Conservation (phyloP, 345 rosid genomes). For the Murraya koenigii region DNA sequence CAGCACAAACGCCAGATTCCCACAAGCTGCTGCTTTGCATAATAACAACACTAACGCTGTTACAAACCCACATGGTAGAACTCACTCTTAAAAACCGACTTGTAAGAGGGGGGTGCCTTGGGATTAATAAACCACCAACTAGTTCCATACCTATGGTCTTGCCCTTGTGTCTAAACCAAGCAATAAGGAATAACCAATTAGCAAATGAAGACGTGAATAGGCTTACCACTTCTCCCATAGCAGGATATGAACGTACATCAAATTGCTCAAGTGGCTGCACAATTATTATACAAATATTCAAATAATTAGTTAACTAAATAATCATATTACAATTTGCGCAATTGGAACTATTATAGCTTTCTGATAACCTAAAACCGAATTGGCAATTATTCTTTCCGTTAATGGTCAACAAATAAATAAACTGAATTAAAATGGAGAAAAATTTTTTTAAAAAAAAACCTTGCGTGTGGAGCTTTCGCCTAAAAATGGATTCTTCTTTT, state of each 20-base stretch:
- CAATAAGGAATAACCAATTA: neutral
- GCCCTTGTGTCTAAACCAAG: neutral
- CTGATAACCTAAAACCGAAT: neutral
- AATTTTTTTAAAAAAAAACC: slow-evolving; percentile 1
- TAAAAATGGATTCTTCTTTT: slow-evolving; percentile 18
- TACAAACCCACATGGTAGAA: too few species aligned
- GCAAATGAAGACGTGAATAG: neutral
- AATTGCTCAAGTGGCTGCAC: slow-evolving; percentile 18
- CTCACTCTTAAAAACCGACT: too few species aligned
- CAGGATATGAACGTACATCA: slow-evolving; percentile 10
- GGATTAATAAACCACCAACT: too few species aligned
- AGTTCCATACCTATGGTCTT: too few species aligned
- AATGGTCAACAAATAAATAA: too few species aligned
- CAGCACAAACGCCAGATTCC: neutral
- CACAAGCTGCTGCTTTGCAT: neutral
- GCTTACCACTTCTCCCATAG: slow-evolving; percentile 56
- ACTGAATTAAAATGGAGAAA: neutral
- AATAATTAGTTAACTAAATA: neutral
- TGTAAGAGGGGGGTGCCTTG: too few species aligned
- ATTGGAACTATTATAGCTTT: neutral
- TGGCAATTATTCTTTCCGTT: too few species aligned
- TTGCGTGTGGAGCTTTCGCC: slow-evolving; percentile 24
- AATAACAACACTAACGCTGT: neutral
- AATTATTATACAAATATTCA: neutral
- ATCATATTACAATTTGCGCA: neutral